Conservation (phyloP, 345 rosid species). For the Jatropha curcas region DNA sequence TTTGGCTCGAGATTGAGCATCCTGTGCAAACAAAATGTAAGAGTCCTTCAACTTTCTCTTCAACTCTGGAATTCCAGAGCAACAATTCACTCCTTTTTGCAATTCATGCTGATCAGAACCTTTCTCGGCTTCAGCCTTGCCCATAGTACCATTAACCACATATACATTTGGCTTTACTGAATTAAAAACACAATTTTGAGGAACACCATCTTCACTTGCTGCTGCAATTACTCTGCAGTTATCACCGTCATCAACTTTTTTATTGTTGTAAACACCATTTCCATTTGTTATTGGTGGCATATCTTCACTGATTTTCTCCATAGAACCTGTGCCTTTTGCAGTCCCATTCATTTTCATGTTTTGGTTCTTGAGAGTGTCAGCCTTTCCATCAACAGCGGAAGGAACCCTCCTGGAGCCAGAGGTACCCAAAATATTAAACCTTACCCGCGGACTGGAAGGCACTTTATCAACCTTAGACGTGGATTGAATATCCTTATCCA, state of each 20-base stretch:
- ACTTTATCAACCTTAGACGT: conserved; percentile 56
- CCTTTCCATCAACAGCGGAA: conserved; percentile 47
- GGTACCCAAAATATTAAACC: conserved; percentile 60
- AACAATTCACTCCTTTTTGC: conserved; percentile 34
- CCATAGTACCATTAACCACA: conserved; percentile 38
- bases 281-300: conserved; percentile 24
- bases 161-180: conserved; percentile 33
- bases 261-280: conserved; percentile 38
- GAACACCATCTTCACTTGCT: conserved; percentile 36
- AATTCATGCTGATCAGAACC: conserved; percentile 32
- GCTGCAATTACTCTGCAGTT: conserved; percentile 18
- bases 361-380: conserved; percentile 41
- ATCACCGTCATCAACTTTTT: conserved; percentile 37
- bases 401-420: conserved; percentile 49
- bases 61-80: conserved; percentile 33
- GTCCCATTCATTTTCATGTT: conserved; percentile 40
- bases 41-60: conserved; percentile 48
- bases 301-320: conserved; percentile 48
- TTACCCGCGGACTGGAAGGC: conserved; percentile 48
- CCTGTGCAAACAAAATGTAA: conserved; percentile 63
- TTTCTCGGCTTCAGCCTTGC: conserved; percentile 19
- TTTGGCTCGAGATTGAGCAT: conserved; percentile 54
- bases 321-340: conserved; percentile 25
- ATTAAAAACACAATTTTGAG: conserved; percentile 20
- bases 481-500: conserved; percentile 36